Evolutionary conservation across 441 rosid species (phyloP), one percentile per base, ranked within the genome.

Genomic region (Mallotus japonicus): DNA sequence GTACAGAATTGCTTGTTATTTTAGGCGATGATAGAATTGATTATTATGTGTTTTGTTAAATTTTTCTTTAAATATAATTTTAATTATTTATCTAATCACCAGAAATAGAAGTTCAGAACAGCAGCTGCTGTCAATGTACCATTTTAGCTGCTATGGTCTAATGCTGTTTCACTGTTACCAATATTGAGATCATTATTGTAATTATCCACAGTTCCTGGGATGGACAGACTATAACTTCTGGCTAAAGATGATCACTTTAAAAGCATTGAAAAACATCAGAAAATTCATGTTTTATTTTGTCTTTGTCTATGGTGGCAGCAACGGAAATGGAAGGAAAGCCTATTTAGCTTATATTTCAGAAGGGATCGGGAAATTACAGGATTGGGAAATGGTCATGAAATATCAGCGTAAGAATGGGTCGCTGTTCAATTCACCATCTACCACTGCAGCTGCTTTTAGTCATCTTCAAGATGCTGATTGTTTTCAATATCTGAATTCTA

Each of bases 341-440:
- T 90, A 89, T 76, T 63, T 88, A 58, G 86, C 84, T 20, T 93
- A 87, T 72, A 78, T 89, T 73, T 85, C 88, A 9, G 95, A 94
- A 81, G 99, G 95, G 75, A 82, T 86, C 63, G 84, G 87, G 19
- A 78, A 78, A 22, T 55, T 69, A 9, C 86, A 84, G 67, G 87
- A 89, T 69, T 89, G 95, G 97, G 88, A 82, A 80, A 78, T 74
- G 85, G 76, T 85, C 59, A 82, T 82, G 80, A 88, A 86, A 73
- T 85, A 86, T 79, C 93, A 92, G 73, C 81, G 89, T 67, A 85
- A 78, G 76, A 85, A 92, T 28, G 97, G 98, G 0, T 92, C 95
- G 6, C 63, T 94, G 74, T 90, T 88, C 72, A 84, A 90, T 79
- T 92, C 98, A 75, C 98, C 98, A 63, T 87, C 98, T 24, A 67